Evolutionary conservation across 345 rosid species (phyloP), one percentile per base, ranked within the genome.

Genomic region (Eucalyptus decipiens): DNA sequence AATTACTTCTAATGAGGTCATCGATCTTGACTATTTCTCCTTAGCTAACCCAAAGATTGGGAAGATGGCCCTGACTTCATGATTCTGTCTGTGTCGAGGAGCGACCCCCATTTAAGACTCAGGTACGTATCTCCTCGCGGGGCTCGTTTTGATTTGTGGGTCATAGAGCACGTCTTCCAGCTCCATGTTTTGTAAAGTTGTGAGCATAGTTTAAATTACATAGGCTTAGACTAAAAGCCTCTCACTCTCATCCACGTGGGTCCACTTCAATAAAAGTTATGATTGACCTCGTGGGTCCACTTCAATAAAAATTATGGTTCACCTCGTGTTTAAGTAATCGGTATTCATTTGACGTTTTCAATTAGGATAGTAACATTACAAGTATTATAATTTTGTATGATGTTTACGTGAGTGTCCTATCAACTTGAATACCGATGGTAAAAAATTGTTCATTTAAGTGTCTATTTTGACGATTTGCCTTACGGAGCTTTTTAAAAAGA

Each of bases 321-420:
- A 3, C 26, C 24, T 52, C 5, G 1, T 52, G 24, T 52, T 52
- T n/a, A n/a, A 15, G 76, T 9, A 30, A 65, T n/a, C 34, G 10
- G n/a, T n/a, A n/a, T 30, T 30, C 37, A 65, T 7, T n/a, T 30
- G 11, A n/a, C 2, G 7, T 65, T n/a, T n/a, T 65, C 40, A 65
- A n/a, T n/a, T 15, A 24, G 6, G 1, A 24, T 56, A 4, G 24
- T 9, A 56, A 9, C 11, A 56, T 56, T 24, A 24, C 30, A 56
- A 24, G 62, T 10, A 56, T 56, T 24, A 56, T 56, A 4, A 9
- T 24, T 56, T 52, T 8, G 5, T 52, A 21, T 9, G 11, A 8
- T 21, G 5, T 4, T 8, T 52, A 52, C 11, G 1, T 0, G 5
- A 21, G 11, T 8, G 11, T 21, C 11, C 26, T 4, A 1, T 8